These are phyloP conservation scores for Parachlorella kessleri DNA, from an alignment of 139 green algal genomes.

Conservation along the genomic window DNA sequence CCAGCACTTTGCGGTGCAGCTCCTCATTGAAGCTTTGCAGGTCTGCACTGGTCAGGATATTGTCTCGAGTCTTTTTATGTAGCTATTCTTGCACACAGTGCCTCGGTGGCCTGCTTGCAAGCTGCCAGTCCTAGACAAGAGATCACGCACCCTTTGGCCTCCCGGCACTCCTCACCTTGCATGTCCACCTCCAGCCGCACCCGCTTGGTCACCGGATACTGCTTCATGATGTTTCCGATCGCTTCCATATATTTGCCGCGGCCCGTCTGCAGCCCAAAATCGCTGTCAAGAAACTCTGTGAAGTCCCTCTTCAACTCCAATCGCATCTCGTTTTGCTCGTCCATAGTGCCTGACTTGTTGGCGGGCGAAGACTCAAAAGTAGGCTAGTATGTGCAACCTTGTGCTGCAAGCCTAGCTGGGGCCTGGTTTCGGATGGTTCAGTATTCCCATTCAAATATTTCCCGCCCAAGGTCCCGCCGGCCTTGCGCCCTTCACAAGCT, in stretches of 20 bases:
- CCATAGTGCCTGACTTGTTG: conserved; percentile 19
- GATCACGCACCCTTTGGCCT: too few relatives aligned
- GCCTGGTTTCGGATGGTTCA: too few relatives aligned
- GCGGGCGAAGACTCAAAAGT: too few relatives aligned
- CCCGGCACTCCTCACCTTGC: conserved; percentile 24
- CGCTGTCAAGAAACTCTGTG: conserved; percentile 78
- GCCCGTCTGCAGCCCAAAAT: conserved; percentile 54
- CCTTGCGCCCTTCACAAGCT: too few relatives aligned
- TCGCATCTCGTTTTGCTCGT: conserved; percentile 44
- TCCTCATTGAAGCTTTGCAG: conserved; percentile 76
- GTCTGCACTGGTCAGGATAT: conserved; percentile 41
- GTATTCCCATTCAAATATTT: too few relatives aligned
- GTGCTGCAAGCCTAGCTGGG: too few relatives aligned
- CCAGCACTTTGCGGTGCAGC: conserved; percentile 73
- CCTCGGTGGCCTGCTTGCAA: too few relatives aligned
- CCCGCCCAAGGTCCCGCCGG: too few relatives aligned
- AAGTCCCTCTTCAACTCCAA: conserved; percentile 78
- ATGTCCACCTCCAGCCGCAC: conserved; percentile 51
- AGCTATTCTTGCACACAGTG: too few relatives aligned
- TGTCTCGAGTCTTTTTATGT: neutral
- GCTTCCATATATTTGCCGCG: conserved; percentile 58
- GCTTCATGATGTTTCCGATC: conserved; percentile 58
- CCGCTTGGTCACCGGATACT: conserved; percentile 17
- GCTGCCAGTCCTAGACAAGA: too few relatives aligned
- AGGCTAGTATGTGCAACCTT: too few relatives aligned